Conservation (phyloP, 2,329 filamentous ascomycete species). For the Talaromyces islandicus region DNA sequence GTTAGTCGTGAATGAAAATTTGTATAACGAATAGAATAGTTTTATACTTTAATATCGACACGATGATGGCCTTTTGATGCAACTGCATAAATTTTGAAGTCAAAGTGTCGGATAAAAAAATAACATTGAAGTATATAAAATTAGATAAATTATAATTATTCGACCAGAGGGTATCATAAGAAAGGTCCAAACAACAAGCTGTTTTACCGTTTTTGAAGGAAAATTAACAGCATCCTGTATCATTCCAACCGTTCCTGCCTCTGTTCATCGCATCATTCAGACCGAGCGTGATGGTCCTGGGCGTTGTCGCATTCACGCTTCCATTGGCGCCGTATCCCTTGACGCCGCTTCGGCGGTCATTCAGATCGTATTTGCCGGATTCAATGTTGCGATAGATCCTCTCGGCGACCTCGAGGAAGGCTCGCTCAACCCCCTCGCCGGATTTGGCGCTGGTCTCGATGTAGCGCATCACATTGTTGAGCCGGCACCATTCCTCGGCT, state of each 20-base stretch:
- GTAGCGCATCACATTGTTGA: conserved; percentile 84
- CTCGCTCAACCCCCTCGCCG: conserved; percentile 86
- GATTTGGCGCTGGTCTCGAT: conserved; percentile 96
- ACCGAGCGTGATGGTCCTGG: conserved; percentile 39
- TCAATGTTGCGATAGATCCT: conserved; percentile 96
- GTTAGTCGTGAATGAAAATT: neutral
- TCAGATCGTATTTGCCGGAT: conserved; percentile 88
- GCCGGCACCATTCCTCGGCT: conserved; percentile 80
- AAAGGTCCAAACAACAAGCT: neutral
- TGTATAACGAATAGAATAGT: neutral
- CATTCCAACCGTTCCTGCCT: conserved; percentile 29
- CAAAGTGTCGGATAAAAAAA: neutral
- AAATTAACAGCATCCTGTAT: conserved; percentile 33
- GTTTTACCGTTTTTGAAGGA: neutral
- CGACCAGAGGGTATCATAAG: neutral
- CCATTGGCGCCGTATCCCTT: conserved; percentile 54
- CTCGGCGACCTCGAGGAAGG: conserved; percentile 89
- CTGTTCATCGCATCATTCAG: conserved; percentile 44
- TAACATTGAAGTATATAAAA: neutral
- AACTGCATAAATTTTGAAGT: neutral
- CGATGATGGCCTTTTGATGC: neutral
- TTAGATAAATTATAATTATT: neutral
- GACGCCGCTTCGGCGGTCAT: conserved; percentile 85
- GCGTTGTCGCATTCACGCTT: conserved; percentile 26
- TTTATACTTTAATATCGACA: conserved; percentile 4